Evolutionary conservation across 2,329 filamentous ascomycete species (phyloP).

Genomic region (Pseudogymnoascus sp.): DNA sequence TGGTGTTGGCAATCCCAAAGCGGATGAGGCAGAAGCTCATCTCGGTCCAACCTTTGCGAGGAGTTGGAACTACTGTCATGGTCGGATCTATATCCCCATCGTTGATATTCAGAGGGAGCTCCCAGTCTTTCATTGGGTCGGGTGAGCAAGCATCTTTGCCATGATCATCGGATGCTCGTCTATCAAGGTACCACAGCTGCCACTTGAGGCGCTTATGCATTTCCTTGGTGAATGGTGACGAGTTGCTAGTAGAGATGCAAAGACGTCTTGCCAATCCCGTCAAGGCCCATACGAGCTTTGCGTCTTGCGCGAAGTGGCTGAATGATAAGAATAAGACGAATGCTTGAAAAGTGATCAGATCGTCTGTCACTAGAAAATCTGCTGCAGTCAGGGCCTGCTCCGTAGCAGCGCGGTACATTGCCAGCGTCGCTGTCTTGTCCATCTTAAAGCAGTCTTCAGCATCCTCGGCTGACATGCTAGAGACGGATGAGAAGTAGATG

Average conservation of each 20-base stretch:
- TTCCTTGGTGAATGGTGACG: slow-evolving; percentile 43
- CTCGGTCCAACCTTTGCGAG: slow-evolving; percentile 46
- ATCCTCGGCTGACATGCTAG: slow-evolving; percentile 28
- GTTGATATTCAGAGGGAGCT: slow-evolving; percentile 48
- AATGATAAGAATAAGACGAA: slow-evolving; percentile 49
- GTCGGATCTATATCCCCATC: slow-evolving; percentile 42
- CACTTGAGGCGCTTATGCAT: slow-evolving; percentile 52
- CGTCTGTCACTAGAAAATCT: slow-evolving; percentile 50
- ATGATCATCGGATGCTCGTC: slow-evolving; percentile 51
- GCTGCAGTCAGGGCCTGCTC: slow-evolving; percentile 54
- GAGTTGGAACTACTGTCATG: slow-evolving; percentile 37
- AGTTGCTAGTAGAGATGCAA: slow-evolving; percentile 29
- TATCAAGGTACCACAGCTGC: slow-evolving; percentile 49
- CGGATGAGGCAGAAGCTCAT: slow-evolving; percentile 35
- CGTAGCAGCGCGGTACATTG: slow-evolving; percentile 37
- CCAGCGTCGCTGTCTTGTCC: slow-evolving; percentile 32
- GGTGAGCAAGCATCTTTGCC: slow-evolving; percentile 42
- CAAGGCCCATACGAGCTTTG: slow-evolving; percentile 53
- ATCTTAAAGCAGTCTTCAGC: slow-evolving; percentile 28
- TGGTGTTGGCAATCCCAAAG: slow-evolving; percentile 28
- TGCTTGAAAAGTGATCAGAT: slow-evolving; percentile 52
- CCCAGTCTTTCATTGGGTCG: slow-evolving; percentile 41
- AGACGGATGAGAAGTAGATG: slow-evolving; percentile 20
- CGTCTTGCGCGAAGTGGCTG: slow-evolving; percentile 42
- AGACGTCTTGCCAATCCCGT: slow-evolving; percentile 50